These are phyloP conservation scores for Coemansia sp. DNA, from an alignment of 192 early-diverging fungal species.

Conservation along the genomic window DNA sequence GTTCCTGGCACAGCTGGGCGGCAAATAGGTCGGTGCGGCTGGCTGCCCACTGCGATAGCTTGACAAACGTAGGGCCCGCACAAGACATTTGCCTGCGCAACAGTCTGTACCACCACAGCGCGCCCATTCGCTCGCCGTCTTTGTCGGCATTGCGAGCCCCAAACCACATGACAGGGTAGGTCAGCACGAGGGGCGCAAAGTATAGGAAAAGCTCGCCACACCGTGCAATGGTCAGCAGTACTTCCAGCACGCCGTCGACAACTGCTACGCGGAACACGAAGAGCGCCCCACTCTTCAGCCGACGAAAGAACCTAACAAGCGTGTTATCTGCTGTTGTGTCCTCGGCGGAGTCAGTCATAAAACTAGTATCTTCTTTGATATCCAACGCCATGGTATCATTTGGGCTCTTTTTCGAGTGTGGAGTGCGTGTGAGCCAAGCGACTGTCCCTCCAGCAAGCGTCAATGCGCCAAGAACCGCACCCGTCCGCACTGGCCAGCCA, in stretches of 20 bases:
- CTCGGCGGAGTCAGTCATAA: background rate
- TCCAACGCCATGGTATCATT: background rate
- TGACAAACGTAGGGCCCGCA: slow-evolving; percentile 96
- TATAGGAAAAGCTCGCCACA: slow-evolving; percentile 64
- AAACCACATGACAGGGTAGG: slow-evolving; percentile 63
- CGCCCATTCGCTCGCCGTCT: slow-evolving; percentile 59
- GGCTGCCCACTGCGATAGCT: slow-evolving; percentile 94
- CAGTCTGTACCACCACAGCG: slow-evolving; percentile 85
- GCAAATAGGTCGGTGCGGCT: slow-evolving; percentile 89
- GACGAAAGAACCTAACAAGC: background rate
- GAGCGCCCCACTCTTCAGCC: background rate
- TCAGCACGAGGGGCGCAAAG: slow-evolving; percentile 71
- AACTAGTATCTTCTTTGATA: background rate
- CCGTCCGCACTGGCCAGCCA: slow-evolving; percentile 1
- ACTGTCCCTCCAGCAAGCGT: slow-evolving; percentile 3
- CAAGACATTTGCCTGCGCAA: slow-evolving; percentile 78
- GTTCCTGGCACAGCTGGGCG: slow-evolving; percentile 68
- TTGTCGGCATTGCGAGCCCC: slow-evolving; percentile 56
- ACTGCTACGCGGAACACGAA: slow-evolving; percentile 16
- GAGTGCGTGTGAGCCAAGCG: background rate
- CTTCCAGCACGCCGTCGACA: slow-evolving; percentile 27
- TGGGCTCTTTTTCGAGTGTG: background rate
- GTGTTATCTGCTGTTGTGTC: background rate
- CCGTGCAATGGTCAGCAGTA: slow-evolving; percentile 50
- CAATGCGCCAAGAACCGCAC: background rate